These are phyloP conservation scores for Russula brevipes DNA, from an alignment of 768 basidiomycete genomes.

Conservation along the genomic window DNA sequence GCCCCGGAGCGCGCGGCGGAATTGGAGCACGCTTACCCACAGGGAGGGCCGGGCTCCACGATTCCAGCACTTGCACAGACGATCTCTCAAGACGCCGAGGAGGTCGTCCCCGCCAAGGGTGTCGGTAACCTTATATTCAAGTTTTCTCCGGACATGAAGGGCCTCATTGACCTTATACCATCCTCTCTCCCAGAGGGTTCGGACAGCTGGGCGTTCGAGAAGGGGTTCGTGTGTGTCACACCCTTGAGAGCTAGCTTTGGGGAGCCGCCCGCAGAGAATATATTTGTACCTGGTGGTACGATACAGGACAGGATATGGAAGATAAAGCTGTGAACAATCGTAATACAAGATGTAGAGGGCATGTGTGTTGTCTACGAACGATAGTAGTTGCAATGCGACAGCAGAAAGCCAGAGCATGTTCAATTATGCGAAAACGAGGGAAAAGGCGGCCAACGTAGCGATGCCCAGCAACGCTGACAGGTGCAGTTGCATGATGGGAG, in stretches of 20 bases:
- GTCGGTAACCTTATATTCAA: constrained; percentile 53
- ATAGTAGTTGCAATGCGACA: constrained; percentile 10
- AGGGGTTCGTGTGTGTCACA: constrained; percentile 70
- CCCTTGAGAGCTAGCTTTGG: constrained; percentile 72
- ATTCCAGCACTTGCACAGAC: constrained; percentile 24
- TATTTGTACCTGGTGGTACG: constrained; percentile 25
- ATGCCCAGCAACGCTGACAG: constrained; percentile 2
- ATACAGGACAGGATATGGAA: constrained; percentile 48
- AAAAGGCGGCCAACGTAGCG: neutral
- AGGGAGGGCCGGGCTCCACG: constrained; percentile 44
- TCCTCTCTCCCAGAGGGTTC: constrained; percentile 66
- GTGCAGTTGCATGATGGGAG: constrained; percentile 2
- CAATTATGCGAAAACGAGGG: constrained; percentile 6
- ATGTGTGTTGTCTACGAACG: neutral
- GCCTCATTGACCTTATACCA: constrained; percentile 55
- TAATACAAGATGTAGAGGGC: constrained; percentile 1
- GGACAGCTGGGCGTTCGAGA: constrained; percentile 74
- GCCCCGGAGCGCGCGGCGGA: constrained; percentile 21
- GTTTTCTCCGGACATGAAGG: constrained; percentile 68
- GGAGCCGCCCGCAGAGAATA: constrained; percentile 43
- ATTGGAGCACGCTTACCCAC: constrained; percentile 29
- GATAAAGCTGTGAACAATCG: constrained; percentile 46
- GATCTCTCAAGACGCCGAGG: neutral
- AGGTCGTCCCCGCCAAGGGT: constrained; percentile 7
- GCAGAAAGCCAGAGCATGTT: constrained; percentile 4